Evolutionary conservation across 148 eudicot species (phyloP).

Genomic region (Simmondsia chinensis): DNA sequence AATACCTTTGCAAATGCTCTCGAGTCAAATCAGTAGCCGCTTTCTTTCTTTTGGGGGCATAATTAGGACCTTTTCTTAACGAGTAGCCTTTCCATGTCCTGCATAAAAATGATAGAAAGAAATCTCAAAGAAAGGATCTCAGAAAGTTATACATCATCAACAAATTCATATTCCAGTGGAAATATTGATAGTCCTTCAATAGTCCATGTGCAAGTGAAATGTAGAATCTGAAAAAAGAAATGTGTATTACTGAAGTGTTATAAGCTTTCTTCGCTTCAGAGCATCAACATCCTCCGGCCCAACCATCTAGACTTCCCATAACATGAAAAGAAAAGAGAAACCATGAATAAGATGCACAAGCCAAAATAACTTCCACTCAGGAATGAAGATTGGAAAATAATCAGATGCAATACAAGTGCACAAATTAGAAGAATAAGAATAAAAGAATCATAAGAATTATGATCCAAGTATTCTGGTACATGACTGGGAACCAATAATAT

Average conservation of each 20-base stretch:
- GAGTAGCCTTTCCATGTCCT: slow-evolving; percentile 94
- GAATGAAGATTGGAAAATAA: not conserved
- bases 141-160: no score
- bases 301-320: slow-evolving; percentile 34
- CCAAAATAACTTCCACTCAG: not conserved
- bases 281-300: slow-evolving; percentile 52
- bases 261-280: slow-evolving; percentile 77
- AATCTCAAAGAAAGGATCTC: not conserved
- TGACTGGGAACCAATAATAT: no score
- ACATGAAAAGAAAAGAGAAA: not conserved
- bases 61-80: slow-evolving; percentile 69
- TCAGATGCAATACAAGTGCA: no score
- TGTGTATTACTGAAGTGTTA: slow-evolving; percentile 54
- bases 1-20: slow-evolving; percentile 81
- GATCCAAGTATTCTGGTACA: no score
- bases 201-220: no score
- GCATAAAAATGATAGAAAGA: not conserved
- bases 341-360: not conserved
- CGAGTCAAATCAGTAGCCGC: slow-evolving; percentile 86
- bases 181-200: no score
- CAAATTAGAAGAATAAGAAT: no score
- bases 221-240: not conserved
- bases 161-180: no score
- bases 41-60: slow-evolving; percentile 79
- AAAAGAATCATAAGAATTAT: no score